phyloP scores from a whole-genome alignment of 148 eudicot species.

The Hydrangea macrophylla region DNA sequence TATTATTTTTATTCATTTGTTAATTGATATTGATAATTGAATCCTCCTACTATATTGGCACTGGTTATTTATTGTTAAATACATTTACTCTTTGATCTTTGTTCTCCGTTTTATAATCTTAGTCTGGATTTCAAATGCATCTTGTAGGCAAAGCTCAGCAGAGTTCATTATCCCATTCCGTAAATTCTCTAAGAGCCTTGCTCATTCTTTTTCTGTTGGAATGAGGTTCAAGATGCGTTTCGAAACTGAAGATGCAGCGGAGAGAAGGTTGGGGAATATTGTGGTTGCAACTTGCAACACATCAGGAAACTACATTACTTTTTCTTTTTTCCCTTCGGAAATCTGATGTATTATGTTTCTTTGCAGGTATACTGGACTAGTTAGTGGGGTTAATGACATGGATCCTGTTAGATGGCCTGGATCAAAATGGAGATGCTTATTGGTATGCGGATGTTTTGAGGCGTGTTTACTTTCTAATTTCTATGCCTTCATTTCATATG shows the following conservation, averaged over 20 bases:
- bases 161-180: slow-evolving; percentile 58
- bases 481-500: background rate
- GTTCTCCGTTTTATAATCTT: too few relatives aligned
- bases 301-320: too few relatives aligned
- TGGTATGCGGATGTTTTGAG: slow-evolving; percentile 38
- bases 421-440: slow-evolving; percentile 75
- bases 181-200: slow-evolving; percentile 53
- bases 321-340: too few relatives aligned
- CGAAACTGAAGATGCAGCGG: slow-evolving; percentile 71
- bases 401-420: slow-evolving; percentile 79
- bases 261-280: slow-evolving; percentile 48
- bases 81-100: too few relatives aligned
- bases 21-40: too few relatives aligned
- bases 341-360: slow-evolving; percentile 9
- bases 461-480: background rate
- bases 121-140: background rate
- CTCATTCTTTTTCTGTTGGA: slow-evolving; percentile 44
- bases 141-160: slow-evolving; percentile 54
- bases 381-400: slow-evolving; percentile 56
- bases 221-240: slow-evolving; percentile 67
- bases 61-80: too few relatives aligned
- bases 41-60: too few relatives aligned
- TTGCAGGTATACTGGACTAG: slow-evolving; percentile 60
- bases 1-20: too few relatives aligned
- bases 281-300: background rate